Conservation (phyloP, 2,329 filamentous ascomycete genomes). For the Phyllosticta citribraziliensis region DNA sequence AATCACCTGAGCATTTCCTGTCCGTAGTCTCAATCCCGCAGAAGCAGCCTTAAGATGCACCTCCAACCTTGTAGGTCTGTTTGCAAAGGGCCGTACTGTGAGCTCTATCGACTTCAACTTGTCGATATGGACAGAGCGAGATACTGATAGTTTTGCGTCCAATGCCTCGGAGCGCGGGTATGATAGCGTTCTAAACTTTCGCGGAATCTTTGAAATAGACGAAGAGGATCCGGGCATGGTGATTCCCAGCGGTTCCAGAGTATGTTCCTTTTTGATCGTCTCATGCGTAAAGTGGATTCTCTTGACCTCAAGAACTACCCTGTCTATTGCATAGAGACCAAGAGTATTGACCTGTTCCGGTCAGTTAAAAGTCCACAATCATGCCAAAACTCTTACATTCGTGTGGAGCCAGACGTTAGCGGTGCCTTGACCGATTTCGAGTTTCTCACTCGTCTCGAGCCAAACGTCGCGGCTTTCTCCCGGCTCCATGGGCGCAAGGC, state of each 20-base stretch:
- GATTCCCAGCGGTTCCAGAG: conserved; percentile 40
- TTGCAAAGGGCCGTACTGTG: conserved; percentile 63
- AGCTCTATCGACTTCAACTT: conserved; percentile 69
- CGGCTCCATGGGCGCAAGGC: conserved; percentile 46
- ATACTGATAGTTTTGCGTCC: conserved; percentile 55
- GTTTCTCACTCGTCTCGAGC: conserved; percentile 42
- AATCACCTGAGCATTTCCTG: conserved; percentile 38
- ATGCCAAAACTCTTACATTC: conserved; percentile 27
- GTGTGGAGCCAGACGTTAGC: conserved; percentile 43
- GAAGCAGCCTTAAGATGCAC: conserved; percentile 49
- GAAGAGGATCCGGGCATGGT: conserved; percentile 28
- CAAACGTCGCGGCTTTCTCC: conserved; percentile 57
- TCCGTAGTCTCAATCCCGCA: conserved; percentile 48
- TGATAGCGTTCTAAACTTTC: conserved; percentile 53
- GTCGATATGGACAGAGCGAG: conserved; percentile 68
- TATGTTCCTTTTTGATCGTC: conserved; percentile 42
- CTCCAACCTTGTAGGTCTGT: conserved; percentile 44
- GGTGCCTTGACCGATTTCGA: conserved; percentile 46
- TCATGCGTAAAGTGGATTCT: conserved; percentile 60
- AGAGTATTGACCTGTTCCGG: conserved; percentile 49
- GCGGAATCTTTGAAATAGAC: conserved; percentile 23
- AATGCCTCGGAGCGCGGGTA: conserved; percentile 63
- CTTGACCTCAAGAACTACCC: conserved; percentile 53
- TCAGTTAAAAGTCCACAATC: conserved; percentile 20
- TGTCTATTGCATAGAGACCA: conserved; percentile 67